Percentiles rank a stretch among this genome's conserved stretches.
These are phyloP conservation scores for Beauveria caledonica DNA, from an alignment of 2,329 filamentous ascomycete species.

Conservation along the genomic window DNA sequence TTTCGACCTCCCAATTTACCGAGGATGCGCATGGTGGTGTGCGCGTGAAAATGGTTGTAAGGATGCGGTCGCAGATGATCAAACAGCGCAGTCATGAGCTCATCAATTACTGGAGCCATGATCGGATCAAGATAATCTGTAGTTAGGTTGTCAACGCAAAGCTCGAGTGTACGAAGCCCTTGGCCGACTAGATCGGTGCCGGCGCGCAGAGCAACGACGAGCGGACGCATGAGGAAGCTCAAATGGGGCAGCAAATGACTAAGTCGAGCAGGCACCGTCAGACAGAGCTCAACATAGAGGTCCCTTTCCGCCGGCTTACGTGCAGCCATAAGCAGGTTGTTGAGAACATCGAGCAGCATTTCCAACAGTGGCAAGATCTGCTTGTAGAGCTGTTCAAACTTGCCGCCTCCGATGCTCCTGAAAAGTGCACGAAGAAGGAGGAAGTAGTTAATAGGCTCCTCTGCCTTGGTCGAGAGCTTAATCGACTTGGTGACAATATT, in stretches of 20 bases:
- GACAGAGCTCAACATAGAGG: slow-evolving; percentile 90
- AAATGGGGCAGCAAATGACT: slow-evolving; percentile 93
- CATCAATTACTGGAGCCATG: slow-evolving; percentile 97
- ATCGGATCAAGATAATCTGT: slow-evolving; percentile 97
- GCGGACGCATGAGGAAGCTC: slow-evolving; percentile 90
- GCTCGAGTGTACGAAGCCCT: slow-evolving; percentile 82
- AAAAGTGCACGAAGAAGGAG: slow-evolving; percentile 86
- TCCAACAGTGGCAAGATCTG: slow-evolving; percentile 92
- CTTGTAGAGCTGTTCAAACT: slow-evolving; percentile 97
- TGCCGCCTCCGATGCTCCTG: slow-evolving; percentile 89
- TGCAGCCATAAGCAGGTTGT: slow-evolving; percentile 85
- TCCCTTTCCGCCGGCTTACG: slow-evolving; percentile 86
- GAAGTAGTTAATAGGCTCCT: slow-evolving; percentile 99
- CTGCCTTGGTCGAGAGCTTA: slow-evolving; percentile 86
- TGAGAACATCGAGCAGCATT: slow-evolving; percentile 95
- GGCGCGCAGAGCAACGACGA: slow-evolving; percentile 89
- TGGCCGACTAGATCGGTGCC: slow-evolving; percentile 93
- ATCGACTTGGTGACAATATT: slow-evolving; percentile 98
- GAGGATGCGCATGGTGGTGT: slow-evolving; percentile 94
- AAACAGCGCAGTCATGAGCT: slow-evolving; percentile 95
- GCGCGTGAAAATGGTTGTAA: slow-evolving; percentile 94
- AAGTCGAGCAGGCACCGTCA: slow-evolving; percentile 88
- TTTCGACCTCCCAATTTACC: slow-evolving; percentile 95
- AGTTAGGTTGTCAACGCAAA: slow-evolving; percentile 96
- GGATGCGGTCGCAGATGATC: slow-evolving; percentile 90